Conservation (phyloP, 306 rosid species). For the Albizia julibrissin region DNA sequence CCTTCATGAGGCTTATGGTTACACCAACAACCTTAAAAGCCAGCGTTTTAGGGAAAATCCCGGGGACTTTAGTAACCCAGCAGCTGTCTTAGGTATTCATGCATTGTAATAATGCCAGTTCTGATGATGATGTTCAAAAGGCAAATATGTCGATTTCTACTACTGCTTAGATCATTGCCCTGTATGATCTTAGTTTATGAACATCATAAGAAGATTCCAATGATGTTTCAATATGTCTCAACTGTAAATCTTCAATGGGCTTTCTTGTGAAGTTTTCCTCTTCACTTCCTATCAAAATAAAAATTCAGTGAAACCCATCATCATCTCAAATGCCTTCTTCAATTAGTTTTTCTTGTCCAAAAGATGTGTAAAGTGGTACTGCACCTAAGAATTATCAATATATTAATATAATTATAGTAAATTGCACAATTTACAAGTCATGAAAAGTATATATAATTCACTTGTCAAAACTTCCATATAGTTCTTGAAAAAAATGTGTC, state of each 20-base stretch:
- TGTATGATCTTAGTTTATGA: slow-evolving; percentile 42
- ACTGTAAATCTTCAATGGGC: slow-evolving; percentile 26
- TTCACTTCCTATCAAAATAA: neutral
- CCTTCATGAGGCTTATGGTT: slow-evolving; percentile 53
- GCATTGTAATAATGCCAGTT: slow-evolving; percentile 38
- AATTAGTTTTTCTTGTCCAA: neutral
- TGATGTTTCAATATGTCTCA: slow-evolving; percentile 34
- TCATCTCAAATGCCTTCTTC: no score
- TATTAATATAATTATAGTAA: neutral
- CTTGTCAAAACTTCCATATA: neutral
- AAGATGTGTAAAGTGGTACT: neutral
- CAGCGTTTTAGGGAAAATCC: slow-evolving; percentile 47
- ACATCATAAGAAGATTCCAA: slow-evolving; percentile 31
- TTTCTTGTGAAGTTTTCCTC: neutral
- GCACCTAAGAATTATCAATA: neutral
- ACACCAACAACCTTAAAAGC: slow-evolving; percentile 39
- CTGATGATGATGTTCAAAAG: slow-evolving; percentile 32
- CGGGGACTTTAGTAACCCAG: slow-evolving; percentile 53
- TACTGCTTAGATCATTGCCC: slow-evolving; percentile 27
- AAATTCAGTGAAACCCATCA: neutral
- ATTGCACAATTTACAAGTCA: neutral
- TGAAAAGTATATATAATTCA: neutral
- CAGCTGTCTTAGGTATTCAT: slow-evolving; percentile 38
- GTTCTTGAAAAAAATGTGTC: neutral
- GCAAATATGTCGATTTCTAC: slow-evolving; percentile 9